phyloP scores from a whole-genome alignment of 495 filamentous ascomycete genomes.

The Haplographium delicatum region DNA sequence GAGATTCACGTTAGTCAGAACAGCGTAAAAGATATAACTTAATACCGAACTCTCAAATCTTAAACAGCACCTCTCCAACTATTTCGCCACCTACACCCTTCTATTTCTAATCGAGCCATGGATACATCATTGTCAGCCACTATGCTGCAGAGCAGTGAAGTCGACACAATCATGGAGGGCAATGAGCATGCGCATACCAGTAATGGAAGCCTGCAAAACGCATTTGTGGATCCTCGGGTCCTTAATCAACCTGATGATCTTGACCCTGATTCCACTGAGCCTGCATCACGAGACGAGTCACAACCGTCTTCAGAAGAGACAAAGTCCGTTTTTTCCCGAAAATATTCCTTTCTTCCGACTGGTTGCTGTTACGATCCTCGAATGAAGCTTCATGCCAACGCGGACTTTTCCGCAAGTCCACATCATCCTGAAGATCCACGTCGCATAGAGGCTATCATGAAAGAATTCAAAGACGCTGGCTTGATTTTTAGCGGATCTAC shows the following conservation, averaged over 20 bases:
- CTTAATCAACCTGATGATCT: constrained; percentile 6
- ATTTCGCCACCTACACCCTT: no score
- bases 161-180: constrained; percentile 16
- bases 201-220: constrained; percentile 17
- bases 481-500: constrained; percentile 55
- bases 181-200: background rate
- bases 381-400: constrained; percentile 88
- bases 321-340: background rate
- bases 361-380: constrained; percentile 85
- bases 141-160: constrained; percentile 16
- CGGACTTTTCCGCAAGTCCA: constrained; percentile 58
- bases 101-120: no score
- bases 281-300: constrained; percentile 2
- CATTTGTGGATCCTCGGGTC: constrained; percentile 20
- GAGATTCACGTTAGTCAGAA: no score
- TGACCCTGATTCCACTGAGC: constrained; percentile 1
- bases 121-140: constrained; percentile 1
- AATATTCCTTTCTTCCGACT: constrained; percentile 50
- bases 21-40: no score
- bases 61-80: no score
- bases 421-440: constrained; percentile 92
- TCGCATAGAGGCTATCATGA: constrained; percentile 84
- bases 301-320: background rate
- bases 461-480: constrained; percentile 70
- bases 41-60: no score